Evolutionary conservation across 257 asterid species (phyloP), one percentile per base, ranked within the genome.

Genomic region (Nicotiana sylvestris): DNA sequence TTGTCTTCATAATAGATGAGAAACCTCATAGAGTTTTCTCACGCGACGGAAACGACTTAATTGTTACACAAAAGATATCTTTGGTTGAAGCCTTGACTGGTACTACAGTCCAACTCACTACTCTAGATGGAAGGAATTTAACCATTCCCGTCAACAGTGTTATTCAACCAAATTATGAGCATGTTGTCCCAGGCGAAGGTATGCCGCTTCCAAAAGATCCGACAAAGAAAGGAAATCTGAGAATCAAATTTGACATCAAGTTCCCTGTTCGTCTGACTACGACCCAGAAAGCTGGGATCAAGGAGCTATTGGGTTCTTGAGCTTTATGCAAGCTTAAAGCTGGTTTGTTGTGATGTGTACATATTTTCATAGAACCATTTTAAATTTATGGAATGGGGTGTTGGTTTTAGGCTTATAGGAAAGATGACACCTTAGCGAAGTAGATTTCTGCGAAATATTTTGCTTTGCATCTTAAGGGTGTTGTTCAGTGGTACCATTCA

Each of bases 11-110:
- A 33, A 29, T 89, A 4, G 92, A 87, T 33, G 92, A 89, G 86
- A 89, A 86, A 76, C 87, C 90, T 39, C 91, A 89, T 10, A 86
- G 76, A 13, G 84, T 80, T 35, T 89, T 87, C 66, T 80, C 90
- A 5, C 92, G 92, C 3, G 92, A 89, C 5, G 90, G 90, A 12
- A 87, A 89, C 9, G 92, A 89, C 85, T 80, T 89, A 81, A 43
- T 89, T 46, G 72, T 61, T 25, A 81, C 89, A 0, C 85, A 83
- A 18, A 87, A 82, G 78, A 66, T 87, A 5, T 81, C 92, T 16
- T 79, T 87, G n/a, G 79, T 74, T 4, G 92, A 89, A 82, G 92
- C 92, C 0, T 37, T 87, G 82, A 78, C 92, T 0, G 89, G 92
- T 61, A 81, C 51, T 70, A 89, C 89, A 3, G 88, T 82, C 58